Percentiles rank a stretch among this genome's conserved stretches.
Evolutionary conservation across 2,329 filamentous ascomycete species (phyloP).

Genomic region (Erysiphe pulchra): DNA sequence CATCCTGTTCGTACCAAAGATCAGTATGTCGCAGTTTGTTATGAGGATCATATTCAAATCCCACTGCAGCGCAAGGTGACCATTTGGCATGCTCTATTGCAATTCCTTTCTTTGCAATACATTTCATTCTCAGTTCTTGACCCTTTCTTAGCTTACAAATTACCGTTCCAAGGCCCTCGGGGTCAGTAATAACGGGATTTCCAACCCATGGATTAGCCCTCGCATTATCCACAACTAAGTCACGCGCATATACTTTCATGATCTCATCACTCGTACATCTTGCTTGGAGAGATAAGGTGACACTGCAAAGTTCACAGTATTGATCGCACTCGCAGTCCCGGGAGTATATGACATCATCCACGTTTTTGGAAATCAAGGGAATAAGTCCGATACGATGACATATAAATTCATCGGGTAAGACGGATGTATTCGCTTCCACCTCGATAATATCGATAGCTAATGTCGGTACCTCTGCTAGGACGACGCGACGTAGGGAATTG

Average conservation of each 20-base stretch:
- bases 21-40: slow-evolving; percentile 86
- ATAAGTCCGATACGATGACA: slow-evolving; percentile 78
- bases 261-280: slow-evolving; percentile 66
- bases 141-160: slow-evolving; percentile 77
- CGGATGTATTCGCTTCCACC: slow-evolving; percentile 80
- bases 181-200: slow-evolving; percentile 59
- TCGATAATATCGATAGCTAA: slow-evolving; percentile 89
- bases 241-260: slow-evolving; percentile 83
- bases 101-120: slow-evolving; percentile 93
- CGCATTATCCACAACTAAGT: slow-evolving; percentile 47
- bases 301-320: slow-evolving; percentile 77
- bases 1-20: slow-evolving; percentile 80
- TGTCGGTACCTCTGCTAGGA: slow-evolving; percentile 83
- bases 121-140: slow-evolving; percentile 74
- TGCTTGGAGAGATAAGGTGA: slow-evolving; percentile 62
- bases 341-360: slow-evolving; percentile 61
- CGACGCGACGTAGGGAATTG: slow-evolving; percentile 73
- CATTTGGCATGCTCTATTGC: slow-evolving; percentile 98
- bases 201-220: slow-evolving; percentile 53
- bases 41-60: slow-evolving; percentile 94
- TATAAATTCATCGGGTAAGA: slow-evolving; percentile 87
- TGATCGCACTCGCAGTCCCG: slow-evolving; percentile 94
- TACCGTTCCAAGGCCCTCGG: slow-evolving; percentile 54
- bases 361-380: slow-evolving; percentile 61
- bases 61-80: slow-evolving; percentile 76